A percentile compares a stretch with the other conserved stretches of the same genome.
These are phyloP conservation scores for Auriscalpium orientale DNA, from an alignment of 768 basidiomycete genomes.

Conservation along the genomic window DNA sequence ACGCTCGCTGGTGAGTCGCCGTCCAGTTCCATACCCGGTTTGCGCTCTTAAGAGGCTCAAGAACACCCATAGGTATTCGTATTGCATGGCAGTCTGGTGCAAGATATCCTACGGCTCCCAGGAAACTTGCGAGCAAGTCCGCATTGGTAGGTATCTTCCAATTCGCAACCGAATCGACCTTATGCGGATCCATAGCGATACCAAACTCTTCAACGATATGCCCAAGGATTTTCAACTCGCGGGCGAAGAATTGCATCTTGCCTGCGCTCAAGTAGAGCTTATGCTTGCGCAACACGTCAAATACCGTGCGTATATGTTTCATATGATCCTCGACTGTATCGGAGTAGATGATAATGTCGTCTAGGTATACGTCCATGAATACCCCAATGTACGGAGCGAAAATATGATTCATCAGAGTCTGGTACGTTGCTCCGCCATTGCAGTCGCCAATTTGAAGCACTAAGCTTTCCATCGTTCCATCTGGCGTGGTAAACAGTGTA, in stretches of 20 bases:
- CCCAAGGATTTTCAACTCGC: slow-evolving; percentile 24
- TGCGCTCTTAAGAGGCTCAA: slow-evolving; percentile 9
- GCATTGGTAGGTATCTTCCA: slow-evolving; percentile 23
- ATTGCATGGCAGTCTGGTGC: slow-evolving; percentile 11
- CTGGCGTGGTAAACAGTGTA: slow-evolving; percentile 14
- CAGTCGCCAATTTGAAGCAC: slow-evolving; percentile 31
- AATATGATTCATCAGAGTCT: slow-evolving; percentile 36
- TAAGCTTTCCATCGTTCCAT: slow-evolving; percentile 35
- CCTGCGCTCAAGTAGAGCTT: slow-evolving; percentile 28
- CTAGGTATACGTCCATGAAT: slow-evolving; percentile 20
- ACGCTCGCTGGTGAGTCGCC: slow-evolving; percentile 7
- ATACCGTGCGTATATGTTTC: slow-evolving; percentile 23
- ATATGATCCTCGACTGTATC: slow-evolving; percentile 23
- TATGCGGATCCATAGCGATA: slow-evolving; percentile 23
- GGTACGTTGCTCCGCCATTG: slow-evolving; percentile 33
- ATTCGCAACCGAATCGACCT: slow-evolving; percentile 18
- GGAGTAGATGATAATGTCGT: slow-evolving; percentile 25
- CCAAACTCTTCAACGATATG: slow-evolving; percentile 21
- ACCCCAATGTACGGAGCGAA: slow-evolving; percentile 23
- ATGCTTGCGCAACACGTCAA: slow-evolving; percentile 27
- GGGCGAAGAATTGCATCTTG: slow-evolving; percentile 28
- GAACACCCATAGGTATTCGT: slow-evolving; percentile 12
- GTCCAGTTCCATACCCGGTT: neutral
- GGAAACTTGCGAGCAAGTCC: slow-evolving; percentile 27
- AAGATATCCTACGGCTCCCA: slow-evolving; percentile 29